Conservation (phyloP, 2,329 filamentous ascomycete species). For the Claviceps quebecensis region DNA sequence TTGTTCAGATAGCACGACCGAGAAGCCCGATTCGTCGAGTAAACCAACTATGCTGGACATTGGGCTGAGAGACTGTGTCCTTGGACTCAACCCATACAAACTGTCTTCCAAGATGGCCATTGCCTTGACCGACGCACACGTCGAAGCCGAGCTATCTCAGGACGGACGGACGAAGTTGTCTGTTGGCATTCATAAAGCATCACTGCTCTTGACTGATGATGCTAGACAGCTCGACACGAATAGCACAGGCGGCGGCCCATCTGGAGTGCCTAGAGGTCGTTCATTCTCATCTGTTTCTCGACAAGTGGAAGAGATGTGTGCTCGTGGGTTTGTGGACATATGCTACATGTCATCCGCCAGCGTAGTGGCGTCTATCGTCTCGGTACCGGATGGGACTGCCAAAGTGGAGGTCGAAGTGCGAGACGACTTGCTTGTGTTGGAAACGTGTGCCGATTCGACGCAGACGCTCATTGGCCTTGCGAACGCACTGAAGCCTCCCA, state of each 20-base stretch:
- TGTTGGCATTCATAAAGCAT: conserved; percentile 64
- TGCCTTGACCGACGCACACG: conserved; percentile 62
- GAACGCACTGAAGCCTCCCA: conserved; percentile 70
- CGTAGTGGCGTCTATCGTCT: conserved; percentile 45
- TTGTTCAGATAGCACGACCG: conserved; percentile 6
- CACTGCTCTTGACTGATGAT: conserved; percentile 72
- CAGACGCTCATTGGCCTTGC: conserved; percentile 74
- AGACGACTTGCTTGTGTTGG: conserved; percentile 77
- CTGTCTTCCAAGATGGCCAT: conserved; percentile 63
- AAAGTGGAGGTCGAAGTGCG: conserved; percentile 68
- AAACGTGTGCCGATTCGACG: conserved; percentile 93
- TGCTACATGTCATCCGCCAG: conserved; percentile 77
- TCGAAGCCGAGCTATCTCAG: conserved; percentile 54
- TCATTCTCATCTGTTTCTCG: conserved; percentile 25
- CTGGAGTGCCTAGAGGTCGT: conserved; percentile 12
- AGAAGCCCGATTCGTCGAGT: conserved; percentile 16
- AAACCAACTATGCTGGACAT: conserved; percentile 58
- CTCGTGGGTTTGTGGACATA: conserved; percentile 69
- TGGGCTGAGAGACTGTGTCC: conserved; percentile 63
- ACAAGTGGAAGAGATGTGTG: conserved; percentile 43
- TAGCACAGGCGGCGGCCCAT: conserved; percentile 5
- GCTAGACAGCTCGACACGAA: conserved; percentile 22
- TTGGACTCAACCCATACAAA: conserved; percentile 73
- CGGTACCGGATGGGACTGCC: conserved; percentile 34
- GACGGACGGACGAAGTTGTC: conserved; percentile 48